Base-by-base conservation (phyloP, 306 rosid species). In the Cicer yamashitae region DNA sequence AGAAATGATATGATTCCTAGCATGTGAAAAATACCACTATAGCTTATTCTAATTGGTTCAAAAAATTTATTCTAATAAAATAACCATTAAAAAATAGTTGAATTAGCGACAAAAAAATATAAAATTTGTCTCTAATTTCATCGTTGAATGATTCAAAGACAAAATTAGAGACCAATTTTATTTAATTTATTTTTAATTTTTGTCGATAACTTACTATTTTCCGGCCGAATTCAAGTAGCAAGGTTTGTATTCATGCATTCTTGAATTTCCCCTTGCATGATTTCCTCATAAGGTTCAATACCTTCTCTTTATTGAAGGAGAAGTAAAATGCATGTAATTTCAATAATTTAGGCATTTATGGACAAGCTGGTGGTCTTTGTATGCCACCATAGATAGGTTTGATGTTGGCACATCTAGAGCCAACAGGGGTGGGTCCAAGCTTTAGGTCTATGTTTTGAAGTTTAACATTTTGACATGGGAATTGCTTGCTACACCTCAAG, bases 401-500 rank as follows among this genome's bases (percentile, higher is more conserved):
- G 38, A 84, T 74, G 69, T 87, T 85, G 39, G 17, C 5, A 72
- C 96, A 91, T 43, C 59, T 48, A 30, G 89, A 44, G 13, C 45
- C 50, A 9, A 71, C 0, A 10, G 89, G 80, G 4, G 0, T 3
- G 15, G 47, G 8, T 70, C 85, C 46, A 72, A n/a, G 57, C 48
- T 18, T 79, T 61, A 89, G 71, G 73, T 89, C 44, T 39, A 91
- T 82, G 83, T 91, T 64, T 1, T 7, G 3, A 50, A 89, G 85
- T 43, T 54, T 22, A 60, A 91, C 22, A 46, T 85, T 67, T 65
- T 84, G 70, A 70, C 97, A 89, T n/a, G 91, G 94, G 22, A 30
- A 83, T 53, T 57, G 67, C 46, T 71, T 34, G 86, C 97, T 91
- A 75, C 97, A 91, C 62, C 66, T 67, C 57, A 91, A 61, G 14